Percentiles rank a stretch among this genome's conserved stretches.
These are phyloP conservation scores for Teunomyces aglyptinius DNA, from an alignment of 805 yeast species.

Conservation along the genomic window DNA sequence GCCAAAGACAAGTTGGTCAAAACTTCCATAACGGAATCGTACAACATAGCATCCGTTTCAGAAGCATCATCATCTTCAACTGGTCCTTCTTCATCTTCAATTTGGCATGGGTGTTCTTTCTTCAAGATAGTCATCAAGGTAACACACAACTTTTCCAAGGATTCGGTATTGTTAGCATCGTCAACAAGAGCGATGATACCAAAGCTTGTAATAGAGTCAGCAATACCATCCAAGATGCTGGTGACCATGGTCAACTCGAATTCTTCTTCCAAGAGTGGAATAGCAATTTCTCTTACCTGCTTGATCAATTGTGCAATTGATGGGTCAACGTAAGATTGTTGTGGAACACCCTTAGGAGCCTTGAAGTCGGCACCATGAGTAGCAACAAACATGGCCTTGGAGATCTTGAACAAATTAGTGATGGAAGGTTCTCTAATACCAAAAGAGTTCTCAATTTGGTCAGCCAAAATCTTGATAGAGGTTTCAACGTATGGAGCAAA, in stretches of 20 bases:
- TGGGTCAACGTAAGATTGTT: slow-evolving; percentile 57
- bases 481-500: slow-evolving; percentile 77
- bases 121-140: slow-evolving; percentile 71
- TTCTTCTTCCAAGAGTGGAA: slow-evolving; percentile 68
- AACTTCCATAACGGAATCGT: slow-evolving; percentile 84
- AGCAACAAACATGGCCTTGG: slow-evolving; percentile 62
- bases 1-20: slow-evolving; percentile 72
- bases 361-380: slow-evolving; percentile 46
- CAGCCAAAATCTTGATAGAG: slow-evolving; percentile 59
- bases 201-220: slow-evolving; percentile 62
- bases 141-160: slow-evolving; percentile 64
- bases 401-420: slow-evolving; percentile 78
- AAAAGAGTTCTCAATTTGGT: slow-evolving; percentile 80
- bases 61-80: slow-evolving; percentile 53
- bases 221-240: slow-evolving; percentile 68
- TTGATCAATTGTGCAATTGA: slow-evolving; percentile 58
- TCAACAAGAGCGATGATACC: slow-evolving; percentile 76
- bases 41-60: slow-evolving; percentile 60
- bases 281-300: slow-evolving; percentile 64
- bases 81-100: slow-evolving; percentile 65
- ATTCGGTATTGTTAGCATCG: slow-evolving; percentile 48
- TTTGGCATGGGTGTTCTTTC: slow-evolving; percentile 83
- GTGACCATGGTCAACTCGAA: slow-evolving; percentile 81
- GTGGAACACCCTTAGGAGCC: slow-evolving; percentile 64
- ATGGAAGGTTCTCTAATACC: slow-evolving; percentile 90